Conservation (phyloP, 2,329 filamentous ascomycete genomes). For the Fusarium sp. region DNA sequence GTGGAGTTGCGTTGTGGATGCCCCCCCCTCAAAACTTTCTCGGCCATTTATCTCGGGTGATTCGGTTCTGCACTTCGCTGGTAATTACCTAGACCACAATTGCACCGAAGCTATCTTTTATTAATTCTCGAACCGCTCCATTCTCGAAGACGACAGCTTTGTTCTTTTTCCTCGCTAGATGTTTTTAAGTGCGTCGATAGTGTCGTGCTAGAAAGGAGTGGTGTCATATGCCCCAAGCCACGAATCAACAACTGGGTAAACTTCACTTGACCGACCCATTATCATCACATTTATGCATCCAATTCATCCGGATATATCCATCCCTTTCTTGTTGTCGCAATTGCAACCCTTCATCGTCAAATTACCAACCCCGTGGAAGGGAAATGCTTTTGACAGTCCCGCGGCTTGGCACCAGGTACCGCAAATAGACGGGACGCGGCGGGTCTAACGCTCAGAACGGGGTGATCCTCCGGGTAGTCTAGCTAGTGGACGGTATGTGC, state of each 20-base stretch:
- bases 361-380: background rate
- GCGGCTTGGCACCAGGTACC: background rate
- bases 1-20: background rate
- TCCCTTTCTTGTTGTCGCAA: background rate
- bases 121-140: background rate
- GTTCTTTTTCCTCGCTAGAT: background rate
- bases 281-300: background rate
- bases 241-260: background rate
- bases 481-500: background rate
- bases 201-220: background rate
- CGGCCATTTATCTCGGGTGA: conserved; percentile 1
- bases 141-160: background rate
- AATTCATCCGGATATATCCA: background rate
- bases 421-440: background rate
- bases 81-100: background rate
- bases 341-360: background rate
- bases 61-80: background rate
- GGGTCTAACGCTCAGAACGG: background rate
- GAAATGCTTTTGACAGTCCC: background rate
- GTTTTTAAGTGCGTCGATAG: background rate
- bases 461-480: background rate
- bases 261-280: background rate
- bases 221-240: background rate
- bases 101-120: background rate
- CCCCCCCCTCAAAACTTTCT: background rate